These are phyloP conservation scores for Aphanomyces invadans DNA, from an alignment of 352 stramenopile species.

Conservation along the genomic window DNA sequence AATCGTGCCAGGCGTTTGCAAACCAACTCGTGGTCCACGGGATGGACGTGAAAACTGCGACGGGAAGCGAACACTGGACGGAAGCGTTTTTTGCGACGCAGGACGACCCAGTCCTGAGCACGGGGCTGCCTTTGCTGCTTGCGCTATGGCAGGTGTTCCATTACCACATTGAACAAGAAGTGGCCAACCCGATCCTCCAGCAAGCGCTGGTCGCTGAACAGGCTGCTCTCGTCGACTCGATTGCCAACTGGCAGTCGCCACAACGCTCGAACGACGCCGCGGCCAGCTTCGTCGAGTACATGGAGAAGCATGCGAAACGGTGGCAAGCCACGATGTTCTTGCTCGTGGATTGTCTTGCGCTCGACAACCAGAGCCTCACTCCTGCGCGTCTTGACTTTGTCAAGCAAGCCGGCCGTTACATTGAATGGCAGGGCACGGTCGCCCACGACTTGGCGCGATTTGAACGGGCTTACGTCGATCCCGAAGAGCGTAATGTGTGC, in stretches of 20 bases:
- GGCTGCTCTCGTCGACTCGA: constrained; percentile 45
- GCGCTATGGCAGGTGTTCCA: constrained; percentile 74
- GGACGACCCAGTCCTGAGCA: constrained; percentile 37
- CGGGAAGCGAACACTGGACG: constrained; percentile 38
- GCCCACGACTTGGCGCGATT: constrained; percentile 72
- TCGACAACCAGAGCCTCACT: constrained; percentile 52
- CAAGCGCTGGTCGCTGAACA: constrained; percentile 52
- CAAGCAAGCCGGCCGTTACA: constrained; percentile 62
- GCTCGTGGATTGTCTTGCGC: constrained; percentile 60
- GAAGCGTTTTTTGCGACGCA: constrained; percentile 33
- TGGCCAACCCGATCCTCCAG: constrained; percentile 50
- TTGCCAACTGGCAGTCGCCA: constrained; percentile 25
- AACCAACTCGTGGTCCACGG: constrained; percentile 32
- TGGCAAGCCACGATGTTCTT: constrained; percentile 78
- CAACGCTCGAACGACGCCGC: not conserved
- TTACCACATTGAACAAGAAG: constrained; percentile 81
- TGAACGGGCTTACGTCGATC: constrained; percentile 47
- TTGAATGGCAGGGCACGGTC: constrained; percentile 80
- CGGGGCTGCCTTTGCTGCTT: constrained; percentile 64
- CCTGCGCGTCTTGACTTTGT: constrained; percentile 52
- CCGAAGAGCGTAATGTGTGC: constrained; percentile 57
- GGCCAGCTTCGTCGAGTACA: constrained; percentile 44
- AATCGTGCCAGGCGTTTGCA: constrained; percentile 42
- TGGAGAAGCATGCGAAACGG: constrained; percentile 61
- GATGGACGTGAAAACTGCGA: constrained; percentile 35